Evolutionary conservation across 2,329 filamentous ascomycete genomes (phyloP), one percentile per base, ranked within the genome.

Genomic region (Venturia carpophila): DNA sequence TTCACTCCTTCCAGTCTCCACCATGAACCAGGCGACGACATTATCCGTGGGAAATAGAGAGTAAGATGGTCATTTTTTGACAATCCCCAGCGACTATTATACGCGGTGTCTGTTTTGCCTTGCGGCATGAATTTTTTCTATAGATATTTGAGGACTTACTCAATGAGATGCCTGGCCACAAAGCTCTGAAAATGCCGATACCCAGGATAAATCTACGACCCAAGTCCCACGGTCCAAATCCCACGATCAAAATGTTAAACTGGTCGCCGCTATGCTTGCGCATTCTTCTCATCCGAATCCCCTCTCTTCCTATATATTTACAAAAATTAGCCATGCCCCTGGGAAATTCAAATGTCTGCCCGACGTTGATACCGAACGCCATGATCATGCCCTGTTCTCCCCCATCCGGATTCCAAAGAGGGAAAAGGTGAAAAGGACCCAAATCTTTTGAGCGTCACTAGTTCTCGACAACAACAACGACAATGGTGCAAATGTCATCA

Each of bases 401-500:
- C 15, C 15, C 13, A 45, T 6, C 42, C 17, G 17, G 17, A 19
- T 7, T 45, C 17, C 15, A 45, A 19, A 7, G 21, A 21, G 45
- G n/a, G 11, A 47, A 47, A 6, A 47, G 19, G 5, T 7, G 45
- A 10, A 21, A 21, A 21, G 2, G 10, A 42, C 4, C 39, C 39
- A 42, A 42, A 42, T 42, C 39, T 9, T 42, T 42, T 9, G 39
- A n/a, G 17, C 42, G 17, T 19, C 7, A 9, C 49, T 55, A 55
- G 6, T 27, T 55, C 49, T 60, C 42, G 5, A 61, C 27, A 37
- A 64, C 65, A 21, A 66, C 65, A 43, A 87, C 85, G 17, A 92
- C 87, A 62, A 99, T 80, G 5, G 91, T 91, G 71, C 91, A 93
- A 66, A 99, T 97, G 75, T 99, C 94, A 74, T 99, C 94, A 24